phyloP scores from a whole-genome alignment of 768 basidiomycete genomes.

The Gelatoporia subvermispora region DNA sequence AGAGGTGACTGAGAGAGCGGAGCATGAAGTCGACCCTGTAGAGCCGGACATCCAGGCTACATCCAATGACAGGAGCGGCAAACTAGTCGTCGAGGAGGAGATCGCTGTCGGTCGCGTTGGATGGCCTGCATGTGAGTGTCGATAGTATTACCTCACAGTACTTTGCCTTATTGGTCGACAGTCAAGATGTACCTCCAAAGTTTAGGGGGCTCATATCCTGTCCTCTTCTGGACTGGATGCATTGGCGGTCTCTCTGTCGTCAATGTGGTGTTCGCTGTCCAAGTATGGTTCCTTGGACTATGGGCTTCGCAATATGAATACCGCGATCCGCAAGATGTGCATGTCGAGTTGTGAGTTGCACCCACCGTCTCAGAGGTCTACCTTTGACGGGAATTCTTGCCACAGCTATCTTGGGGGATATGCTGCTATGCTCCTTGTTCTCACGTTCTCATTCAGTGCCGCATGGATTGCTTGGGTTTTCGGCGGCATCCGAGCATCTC shows the following conservation, averaged over 20 bases:
- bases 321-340: slow-evolving; percentile 28
- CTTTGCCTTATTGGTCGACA: slow-evolving; percentile 10
- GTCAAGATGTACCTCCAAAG: slow-evolving; percentile 25
- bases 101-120: slow-evolving; percentile 55
- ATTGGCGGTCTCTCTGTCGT: slow-evolving; percentile 15
- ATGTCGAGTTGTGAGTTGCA: slow-evolving; percentile 27
- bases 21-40: no score
- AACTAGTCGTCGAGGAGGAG: slow-evolving; percentile 64
- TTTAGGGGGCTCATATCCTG: slow-evolving; percentile 19
- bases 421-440: slow-evolving; percentile 30
- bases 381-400: neutral
- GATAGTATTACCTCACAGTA: neutral
- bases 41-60: no score
- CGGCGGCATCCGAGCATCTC: slow-evolving; percentile 50
- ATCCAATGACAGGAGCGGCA: slow-evolving; percentile 35
- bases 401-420: slow-evolving; percentile 47
- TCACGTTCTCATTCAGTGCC: slow-evolving; percentile 27
- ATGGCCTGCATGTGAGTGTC: slow-evolving; percentile 35
- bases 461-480: slow-evolving; percentile 36
- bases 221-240: slow-evolving; percentile 28
- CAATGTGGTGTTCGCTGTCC: slow-evolving; percentile 18
- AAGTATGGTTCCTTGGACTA: slow-evolving; percentile 41
- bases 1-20: no score
- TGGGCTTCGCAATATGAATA: slow-evolving; percentile 40
- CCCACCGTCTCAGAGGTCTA: neutral